Percentiles rank a stretch among this genome's conserved stretches.
Evolutionary conservation across 2,329 filamentous ascomycete species (phyloP).

Genomic region (Corynespora cassiicola): DNA sequence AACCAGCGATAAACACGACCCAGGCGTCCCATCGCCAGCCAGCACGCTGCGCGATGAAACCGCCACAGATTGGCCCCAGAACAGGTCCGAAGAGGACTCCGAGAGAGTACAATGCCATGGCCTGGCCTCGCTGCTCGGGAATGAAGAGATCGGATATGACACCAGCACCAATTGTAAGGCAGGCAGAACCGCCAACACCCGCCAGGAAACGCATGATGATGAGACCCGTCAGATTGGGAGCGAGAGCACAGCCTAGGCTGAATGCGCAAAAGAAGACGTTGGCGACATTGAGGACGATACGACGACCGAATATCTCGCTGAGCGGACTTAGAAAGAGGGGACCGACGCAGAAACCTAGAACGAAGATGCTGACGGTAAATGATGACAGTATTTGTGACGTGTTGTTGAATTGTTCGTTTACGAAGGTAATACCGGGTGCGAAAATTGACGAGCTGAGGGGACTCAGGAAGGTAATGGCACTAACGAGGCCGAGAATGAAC

Average conservation of each 20-base stretch:
- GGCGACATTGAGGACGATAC: constrained; percentile 34
- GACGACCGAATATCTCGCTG: constrained; percentile 43
- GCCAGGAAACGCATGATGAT: constrained; percentile 43
- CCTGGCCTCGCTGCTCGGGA: constrained; percentile 38
- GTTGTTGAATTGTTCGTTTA: constrained; percentile 39
- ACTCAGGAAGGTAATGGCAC: constrained; percentile 42
- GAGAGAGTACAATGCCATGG: constrained; percentile 37
- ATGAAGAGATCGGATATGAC: constrained; percentile 44
- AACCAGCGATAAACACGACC: constrained; percentile 36
- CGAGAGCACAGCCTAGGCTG: constrained; percentile 52
- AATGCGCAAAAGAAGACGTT: constrained; percentile 61
- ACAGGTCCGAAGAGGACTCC: constrained; percentile 42
- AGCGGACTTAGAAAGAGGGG: constrained; percentile 42
- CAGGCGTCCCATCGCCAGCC: constrained; percentile 47
- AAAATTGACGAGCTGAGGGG: constrained; percentile 45
- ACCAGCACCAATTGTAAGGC: constrained; percentile 43
- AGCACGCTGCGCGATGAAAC: constrained; percentile 41
- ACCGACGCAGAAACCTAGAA: constrained; percentile 41
- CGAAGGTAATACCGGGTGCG: constrained; percentile 39
- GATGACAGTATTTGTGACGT: constrained; percentile 37
- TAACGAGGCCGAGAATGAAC: constrained; percentile 32
- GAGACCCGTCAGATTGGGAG: constrained; percentile 39
- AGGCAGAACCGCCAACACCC: constrained; percentile 37
- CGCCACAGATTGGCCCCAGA: constrained; percentile 40
- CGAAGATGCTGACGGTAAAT: constrained; percentile 42